phyloP scores from a whole-genome alignment of 2,329 filamentous ascomycete genomes.

The Xylariaceae sp. region DNA sequence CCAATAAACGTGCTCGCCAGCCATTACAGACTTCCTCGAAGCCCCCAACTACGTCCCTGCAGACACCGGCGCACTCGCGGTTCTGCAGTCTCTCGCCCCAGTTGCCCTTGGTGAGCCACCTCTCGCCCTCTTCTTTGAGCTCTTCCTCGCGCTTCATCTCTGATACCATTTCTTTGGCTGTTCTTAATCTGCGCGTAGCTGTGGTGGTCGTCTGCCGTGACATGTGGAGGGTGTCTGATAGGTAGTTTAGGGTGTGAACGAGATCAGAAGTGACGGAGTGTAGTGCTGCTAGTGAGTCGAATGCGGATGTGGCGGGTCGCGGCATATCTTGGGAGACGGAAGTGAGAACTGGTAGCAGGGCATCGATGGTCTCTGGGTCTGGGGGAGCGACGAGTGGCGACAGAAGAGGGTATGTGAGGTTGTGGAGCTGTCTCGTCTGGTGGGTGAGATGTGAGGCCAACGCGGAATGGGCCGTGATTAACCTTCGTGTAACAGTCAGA shows the following conservation, averaged over 20 bases:
- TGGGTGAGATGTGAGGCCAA: conserved; percentile 71
- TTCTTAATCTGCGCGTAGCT: conserved; percentile 75
- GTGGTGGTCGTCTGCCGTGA: conserved; percentile 82
- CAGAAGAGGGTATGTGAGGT: conserved; percentile 67
- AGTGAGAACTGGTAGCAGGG: conserved; percentile 65
- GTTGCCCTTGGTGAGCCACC: conserved; percentile 76
- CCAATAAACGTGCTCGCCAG: conserved; percentile 75
- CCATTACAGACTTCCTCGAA: conserved; percentile 88
- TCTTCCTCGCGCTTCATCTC: conserved; percentile 85
- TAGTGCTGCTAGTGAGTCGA: conserved; percentile 65
- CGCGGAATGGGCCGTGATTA: conserved; percentile 73
- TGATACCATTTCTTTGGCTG: conserved; percentile 78
- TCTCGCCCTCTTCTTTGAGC: conserved; percentile 74
- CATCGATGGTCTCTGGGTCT: conserved; percentile 63
- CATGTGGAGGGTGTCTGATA: conserved; percentile 93
- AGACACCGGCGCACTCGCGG: conserved; percentile 80
- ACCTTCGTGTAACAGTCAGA: conserved; percentile 41
- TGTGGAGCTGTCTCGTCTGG: conserved; percentile 73
- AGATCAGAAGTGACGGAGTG: conserved; percentile 70
- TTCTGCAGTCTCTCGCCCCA: conserved; percentile 76
- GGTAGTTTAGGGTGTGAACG: conserved; percentile 75
- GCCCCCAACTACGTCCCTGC: conserved; percentile 82
- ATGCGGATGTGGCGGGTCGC: conserved; percentile 57
- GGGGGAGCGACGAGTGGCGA: conserved; percentile 65
- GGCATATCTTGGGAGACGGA: conserved; percentile 67